phyloP scores from a whole-genome alignment of 495 filamentous ascomycete species.

The Massariosphaeria phaeospora region DNA sequence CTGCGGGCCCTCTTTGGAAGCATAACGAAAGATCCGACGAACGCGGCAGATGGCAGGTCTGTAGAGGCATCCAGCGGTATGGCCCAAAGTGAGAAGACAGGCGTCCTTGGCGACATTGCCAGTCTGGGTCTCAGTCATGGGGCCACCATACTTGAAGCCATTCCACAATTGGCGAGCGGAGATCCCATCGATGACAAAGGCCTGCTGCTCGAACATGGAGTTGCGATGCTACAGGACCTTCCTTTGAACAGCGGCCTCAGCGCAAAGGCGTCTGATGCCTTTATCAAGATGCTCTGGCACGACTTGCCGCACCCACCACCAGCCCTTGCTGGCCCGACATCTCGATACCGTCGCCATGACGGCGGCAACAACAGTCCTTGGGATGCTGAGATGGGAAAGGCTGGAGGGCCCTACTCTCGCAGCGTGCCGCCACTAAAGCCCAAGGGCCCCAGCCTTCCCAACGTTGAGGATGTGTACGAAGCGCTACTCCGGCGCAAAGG shows the following conservation, averaged over 20 bases:
- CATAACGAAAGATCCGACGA: conserved; percentile 37
- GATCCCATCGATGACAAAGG: conserved; percentile 42
- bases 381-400: conserved; percentile 47
- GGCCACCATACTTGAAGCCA: conserved; percentile 31
- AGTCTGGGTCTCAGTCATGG: conserved; percentile 36
- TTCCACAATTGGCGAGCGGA: conserved; percentile 37
- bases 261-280: conserved; percentile 33
- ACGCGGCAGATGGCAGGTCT: conserved; percentile 38
- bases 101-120: conserved; percentile 36
- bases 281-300: conserved; percentile 37
- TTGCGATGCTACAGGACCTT: conserved; percentile 39
- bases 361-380: conserved; percentile 40
- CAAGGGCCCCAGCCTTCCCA: conserved; percentile 34
- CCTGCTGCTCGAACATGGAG: conserved; percentile 40
- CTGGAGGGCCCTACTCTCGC: conserved; percentile 37
- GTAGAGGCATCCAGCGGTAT: conserved; percentile 30
- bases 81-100: conserved; percentile 30
- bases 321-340: conserved; percentile 31
- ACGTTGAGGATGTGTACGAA: conserved; percentile 33
- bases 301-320: conserved; percentile 34
- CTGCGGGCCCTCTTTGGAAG: conserved; percentile 35
- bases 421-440: conserved; percentile 35
- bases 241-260: conserved; percentile 37
- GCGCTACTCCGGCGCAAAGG: conserved; percentile 34
- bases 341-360: conserved; percentile 41